A percentile compares a stretch with the other conserved stretches of the same genome.
Evolutionary conservation across 805 yeast genomes (phyloP).

Genomic region (Myxozyma geophila): DNA sequence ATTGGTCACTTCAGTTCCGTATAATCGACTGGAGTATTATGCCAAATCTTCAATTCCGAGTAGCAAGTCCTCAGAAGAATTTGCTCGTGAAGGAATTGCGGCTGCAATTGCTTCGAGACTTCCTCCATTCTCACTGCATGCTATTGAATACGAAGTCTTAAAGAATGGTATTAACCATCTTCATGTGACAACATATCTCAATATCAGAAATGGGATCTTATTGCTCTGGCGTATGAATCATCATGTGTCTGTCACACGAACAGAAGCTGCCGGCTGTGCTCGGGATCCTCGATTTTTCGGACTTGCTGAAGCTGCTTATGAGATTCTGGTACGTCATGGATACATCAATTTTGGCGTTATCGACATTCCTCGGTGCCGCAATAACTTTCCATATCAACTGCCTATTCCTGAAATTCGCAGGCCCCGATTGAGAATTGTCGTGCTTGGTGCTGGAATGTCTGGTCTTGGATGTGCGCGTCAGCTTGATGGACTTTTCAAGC

Average conservation of each 20-base stretch:
- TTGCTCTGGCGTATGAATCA: slow-evolving; percentile 52
- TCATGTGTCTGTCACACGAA: slow-evolving; percentile 47
- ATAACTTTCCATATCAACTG: slow-evolving; percentile 31
- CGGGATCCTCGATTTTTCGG: slow-evolving; percentile 47
- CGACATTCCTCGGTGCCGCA: slow-evolving; percentile 40
- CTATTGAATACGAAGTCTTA: slow-evolving; percentile 47
- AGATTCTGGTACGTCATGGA: slow-evolving; percentile 50
- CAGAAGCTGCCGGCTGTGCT: slow-evolving; percentile 52
- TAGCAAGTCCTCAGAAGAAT: slow-evolving; percentile 40
- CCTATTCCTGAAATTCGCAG: slow-evolving; percentile 39
- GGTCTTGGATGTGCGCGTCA: slow-evolving; percentile 97
- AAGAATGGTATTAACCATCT: slow-evolving; percentile 44
- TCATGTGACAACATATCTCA: slow-evolving; percentile 50
- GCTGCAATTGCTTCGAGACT: slow-evolving; percentile 50
- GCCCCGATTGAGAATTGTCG: slow-evolving; percentile 57
- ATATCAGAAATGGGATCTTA: slow-evolving; percentile 50
- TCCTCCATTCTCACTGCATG: slow-evolving; percentile 47
- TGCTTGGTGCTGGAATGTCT: slow-evolving; percentile 96
- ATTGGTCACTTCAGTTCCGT: slow-evolving; percentile 36
- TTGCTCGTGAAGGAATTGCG: slow-evolving; percentile 37
- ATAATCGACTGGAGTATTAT: slow-evolving; percentile 43
- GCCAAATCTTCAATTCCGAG: slow-evolving; percentile 49
- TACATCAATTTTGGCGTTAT: slow-evolving; percentile 51
- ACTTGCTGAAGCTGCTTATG: slow-evolving; percentile 52
- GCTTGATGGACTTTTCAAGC: slow-evolving; percentile 64